Percentiles rank a stretch among this genome's conserved stretches.
Conservation (phyloP, 2,329 filamentous ascomycete genomes). For the Phyllosticta citribraziliensis region DNA sequence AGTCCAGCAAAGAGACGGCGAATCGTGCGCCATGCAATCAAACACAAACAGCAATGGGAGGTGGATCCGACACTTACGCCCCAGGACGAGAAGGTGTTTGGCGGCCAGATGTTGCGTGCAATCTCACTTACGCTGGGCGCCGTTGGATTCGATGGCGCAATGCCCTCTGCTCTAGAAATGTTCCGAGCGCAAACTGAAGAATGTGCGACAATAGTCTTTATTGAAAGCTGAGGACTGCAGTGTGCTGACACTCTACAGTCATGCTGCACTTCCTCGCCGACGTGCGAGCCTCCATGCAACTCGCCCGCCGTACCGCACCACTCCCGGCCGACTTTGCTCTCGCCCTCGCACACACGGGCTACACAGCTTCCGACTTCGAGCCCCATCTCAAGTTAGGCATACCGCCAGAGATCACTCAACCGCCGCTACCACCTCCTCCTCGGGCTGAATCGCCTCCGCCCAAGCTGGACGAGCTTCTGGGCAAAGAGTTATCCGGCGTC, state of each 20-base stretch:
- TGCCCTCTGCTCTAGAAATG: conserved; percentile 46
- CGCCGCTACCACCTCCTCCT: conserved; percentile 32
- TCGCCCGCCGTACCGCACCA: conserved; percentile 44
- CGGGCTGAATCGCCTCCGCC: conserved; percentile 31
- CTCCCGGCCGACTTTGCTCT: conserved; percentile 51
- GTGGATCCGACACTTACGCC: conserved; percentile 23
- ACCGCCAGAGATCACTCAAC: conserved; percentile 26
- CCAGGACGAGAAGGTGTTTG: conserved; percentile 43
- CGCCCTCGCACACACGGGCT: conserved; percentile 35
- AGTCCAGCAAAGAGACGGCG: conserved; percentile 25
- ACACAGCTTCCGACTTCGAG: conserved; percentile 30
- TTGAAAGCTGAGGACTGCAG: background rate
- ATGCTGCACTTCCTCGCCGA: conserved; percentile 45
- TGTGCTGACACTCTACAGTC: conserved; percentile 11
- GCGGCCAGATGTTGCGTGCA: conserved; percentile 45
- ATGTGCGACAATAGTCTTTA: conserved; percentile 36
- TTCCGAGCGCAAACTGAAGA: conserved; percentile 48
- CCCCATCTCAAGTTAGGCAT: conserved; percentile 26
- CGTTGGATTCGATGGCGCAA: conserved; percentile 46
- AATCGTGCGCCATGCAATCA: conserved; percentile 21
- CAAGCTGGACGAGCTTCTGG: conserved; percentile 40
- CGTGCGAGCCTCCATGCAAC: conserved; percentile 49
- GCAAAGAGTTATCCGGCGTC: conserved; percentile 40
- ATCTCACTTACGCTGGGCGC: conserved; percentile 43
- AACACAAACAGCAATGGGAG: conserved; percentile 25